Evolutionary conservation across 495 filamentous ascomycete genomes (phyloP).

Genomic region (Chaetomium fimeti): DNA sequence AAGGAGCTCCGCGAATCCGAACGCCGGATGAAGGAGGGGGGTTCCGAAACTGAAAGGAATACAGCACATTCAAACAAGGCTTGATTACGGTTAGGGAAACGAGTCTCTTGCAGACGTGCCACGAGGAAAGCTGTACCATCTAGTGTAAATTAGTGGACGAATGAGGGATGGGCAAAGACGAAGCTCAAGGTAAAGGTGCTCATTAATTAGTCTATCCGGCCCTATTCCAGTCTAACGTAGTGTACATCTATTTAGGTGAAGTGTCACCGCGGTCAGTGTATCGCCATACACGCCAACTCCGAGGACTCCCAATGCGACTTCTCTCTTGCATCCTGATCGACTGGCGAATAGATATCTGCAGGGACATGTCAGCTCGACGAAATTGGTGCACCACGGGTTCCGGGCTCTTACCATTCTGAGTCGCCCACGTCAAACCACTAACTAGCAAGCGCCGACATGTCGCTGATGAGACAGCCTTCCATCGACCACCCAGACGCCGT

Average conservation of each 20-base stretch:
- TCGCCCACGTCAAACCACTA: background rate
- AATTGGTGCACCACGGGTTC: background rate
- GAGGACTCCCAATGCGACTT: background rate
- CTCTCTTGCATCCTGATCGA: background rate
- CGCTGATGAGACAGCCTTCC: background rate
- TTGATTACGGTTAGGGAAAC: background rate
- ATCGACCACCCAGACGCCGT: background rate
- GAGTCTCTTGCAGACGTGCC: background rate
- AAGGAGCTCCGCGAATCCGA: conserved; percentile 48
- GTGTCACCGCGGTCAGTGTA: background rate
- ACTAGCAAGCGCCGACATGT: background rate
- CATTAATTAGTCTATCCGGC: background rate
- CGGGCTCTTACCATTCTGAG: background rate
- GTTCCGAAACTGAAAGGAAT: background rate
- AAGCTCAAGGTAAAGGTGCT: background rate
- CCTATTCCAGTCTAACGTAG: background rate
- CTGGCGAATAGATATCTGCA: background rate
- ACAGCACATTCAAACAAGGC: background rate
- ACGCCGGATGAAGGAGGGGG: conserved; percentile 3
- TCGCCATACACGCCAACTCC: background rate
- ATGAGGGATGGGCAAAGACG: background rate
- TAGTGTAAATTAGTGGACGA: conserved; percentile 6
- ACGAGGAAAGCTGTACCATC: background rate
- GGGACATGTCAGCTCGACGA: background rate
- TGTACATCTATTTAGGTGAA: background rate